Percentiles rank a stretch among this genome's conserved stretches.
Conservation (phyloP, 2,329 filamentous ascomycete species). For the Cryphonectria naterciae region DNA sequence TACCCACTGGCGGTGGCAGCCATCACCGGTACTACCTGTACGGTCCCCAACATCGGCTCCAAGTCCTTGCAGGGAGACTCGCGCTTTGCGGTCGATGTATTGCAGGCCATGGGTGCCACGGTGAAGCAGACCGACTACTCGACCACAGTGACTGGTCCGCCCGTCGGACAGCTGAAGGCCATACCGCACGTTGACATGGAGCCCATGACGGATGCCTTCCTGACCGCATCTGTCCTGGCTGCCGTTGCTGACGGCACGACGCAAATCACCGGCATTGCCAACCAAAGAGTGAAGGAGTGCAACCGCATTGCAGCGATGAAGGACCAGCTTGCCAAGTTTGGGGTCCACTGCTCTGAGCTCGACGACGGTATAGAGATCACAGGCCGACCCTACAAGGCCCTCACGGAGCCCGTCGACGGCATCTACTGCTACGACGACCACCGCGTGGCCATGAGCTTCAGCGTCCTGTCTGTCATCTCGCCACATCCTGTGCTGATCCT, state of each 20-base stretch:
- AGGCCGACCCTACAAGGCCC: conserved; percentile 52
- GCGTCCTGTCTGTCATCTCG: conserved; percentile 77
- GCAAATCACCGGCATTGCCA: conserved; percentile 90
- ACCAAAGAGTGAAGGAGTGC: conserved; percentile 97
- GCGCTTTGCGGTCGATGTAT: conserved; percentile 86
- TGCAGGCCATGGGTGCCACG: conserved; percentile 89
- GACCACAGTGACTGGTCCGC: conserved; percentile 92
- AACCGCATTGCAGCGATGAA: conserved; percentile 97
- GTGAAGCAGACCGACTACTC: conserved; percentile 84
- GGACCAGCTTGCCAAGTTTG: conserved; percentile 91
- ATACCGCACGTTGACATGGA: conserved; percentile 94
- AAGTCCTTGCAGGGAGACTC: conserved; percentile 93
- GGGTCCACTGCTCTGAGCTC: conserved; percentile 81
- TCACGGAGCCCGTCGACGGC: conserved; percentile 63
- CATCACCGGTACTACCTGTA: conserved; percentile 94
- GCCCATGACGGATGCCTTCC: conserved; percentile 97
- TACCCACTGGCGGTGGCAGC: conserved; percentile 94
- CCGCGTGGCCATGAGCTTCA: conserved; percentile 97
- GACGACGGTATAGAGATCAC: conserved; percentile 88
- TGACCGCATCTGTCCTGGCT: conserved; percentile 90
- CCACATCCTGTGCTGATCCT: conserved; percentile 75
- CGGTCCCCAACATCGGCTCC: conserved; percentile 93
- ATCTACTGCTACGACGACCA: conserved; percentile 97
- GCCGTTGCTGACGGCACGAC: conserved; percentile 86
- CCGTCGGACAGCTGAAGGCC: conserved; percentile 71